Evolutionary conservation across 129 eudicot species (phyloP).

Genomic region (Artemisia annua): DNA sequence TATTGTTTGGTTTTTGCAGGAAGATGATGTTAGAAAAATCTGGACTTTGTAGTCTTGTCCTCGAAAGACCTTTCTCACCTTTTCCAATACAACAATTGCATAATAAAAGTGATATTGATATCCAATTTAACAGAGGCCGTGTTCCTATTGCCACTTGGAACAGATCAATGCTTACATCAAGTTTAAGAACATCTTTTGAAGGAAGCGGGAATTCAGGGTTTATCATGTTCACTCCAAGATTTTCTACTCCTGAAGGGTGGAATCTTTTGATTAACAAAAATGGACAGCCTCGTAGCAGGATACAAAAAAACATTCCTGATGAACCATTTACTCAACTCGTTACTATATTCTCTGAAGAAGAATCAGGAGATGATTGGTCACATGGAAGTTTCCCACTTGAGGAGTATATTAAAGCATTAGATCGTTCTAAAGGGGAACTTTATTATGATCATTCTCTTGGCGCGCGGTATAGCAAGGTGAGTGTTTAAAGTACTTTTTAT

Average conservation of each 20-base stretch:
- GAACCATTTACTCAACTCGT: slow-evolving; percentile 71
- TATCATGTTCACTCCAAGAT: slow-evolving; percentile 69
- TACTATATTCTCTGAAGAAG: slow-evolving; percentile 66
- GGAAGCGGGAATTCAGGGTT: slow-evolving; percentile 89
- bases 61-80: slow-evolving; percentile 90
- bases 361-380: slow-evolving; percentile 76
- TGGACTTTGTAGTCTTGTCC: slow-evolving; percentile 81
- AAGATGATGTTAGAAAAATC: slow-evolving; percentile 63
- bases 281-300: slow-evolving; percentile 37
- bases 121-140: slow-evolving; percentile 75
- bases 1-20: slow-evolving; percentile 48
- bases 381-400: slow-evolving; percentile 95
- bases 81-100: slow-evolving; percentile 84
- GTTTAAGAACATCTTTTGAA: slow-evolving; percentile 55
- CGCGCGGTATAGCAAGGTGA: slow-evolving; percentile 96
- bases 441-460: slow-evolving; percentile 93
- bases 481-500: slow-evolving; percentile 23
- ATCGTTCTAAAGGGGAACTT: slow-evolving; percentile 84
- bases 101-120: slow-evolving; percentile 61
- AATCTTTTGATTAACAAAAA: slow-evolving; percentile 49
- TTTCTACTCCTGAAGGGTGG: slow-evolving; percentile 69
- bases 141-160: slow-evolving; percentile 93
- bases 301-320: slow-evolving; percentile 41
- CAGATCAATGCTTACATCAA: slow-evolving; percentile 51
- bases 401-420: slow-evolving; percentile 79